Percentiles rank a stretch among this genome's conserved stretches.
These are phyloP conservation scores for Sideroxylon spinosum DNA, from an alignment of 179 eudicot species.

Conservation along the genomic window DNA sequence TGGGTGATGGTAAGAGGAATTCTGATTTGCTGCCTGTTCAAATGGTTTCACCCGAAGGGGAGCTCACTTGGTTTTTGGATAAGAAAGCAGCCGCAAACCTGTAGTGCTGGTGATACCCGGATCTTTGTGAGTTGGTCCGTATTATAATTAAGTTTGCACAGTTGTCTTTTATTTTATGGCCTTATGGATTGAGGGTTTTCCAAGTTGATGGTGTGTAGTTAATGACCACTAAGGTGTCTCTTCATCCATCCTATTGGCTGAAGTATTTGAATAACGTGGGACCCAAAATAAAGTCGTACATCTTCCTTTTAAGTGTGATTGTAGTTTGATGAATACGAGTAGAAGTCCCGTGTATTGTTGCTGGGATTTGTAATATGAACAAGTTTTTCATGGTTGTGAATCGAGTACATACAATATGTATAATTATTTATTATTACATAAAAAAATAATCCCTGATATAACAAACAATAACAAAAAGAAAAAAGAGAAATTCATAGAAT, in stretches of 20 bases:
- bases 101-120: slow-evolving; percentile 8
- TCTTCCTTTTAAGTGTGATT: no score
- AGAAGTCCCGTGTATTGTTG: no score
- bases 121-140: background rate
- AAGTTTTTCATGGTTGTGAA: no score
- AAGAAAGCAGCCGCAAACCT: slow-evolving; percentile 44
- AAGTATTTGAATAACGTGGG: no score
- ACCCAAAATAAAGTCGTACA: no score
- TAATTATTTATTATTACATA: no score
- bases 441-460: no score
- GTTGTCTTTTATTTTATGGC: background rate
- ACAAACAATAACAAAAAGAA: no score
- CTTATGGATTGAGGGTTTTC: background rate
- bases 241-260: background rate
- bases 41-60: slow-evolving; percentile 47
- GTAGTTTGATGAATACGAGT: no score
- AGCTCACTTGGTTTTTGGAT: slow-evolving; percentile 50
- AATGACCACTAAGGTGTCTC: background rate
- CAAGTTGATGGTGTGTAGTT: background rate
- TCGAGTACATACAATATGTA: no score
- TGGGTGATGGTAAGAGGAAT: slow-evolving; percentile 21
- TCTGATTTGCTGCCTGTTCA: slow-evolving; percentile 40
- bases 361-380: no score
- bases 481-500: no score
- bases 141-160: background rate